Evolutionary conservation across 345 rosid species (phyloP).

Genomic region (Gossypium thurberi): DNA sequence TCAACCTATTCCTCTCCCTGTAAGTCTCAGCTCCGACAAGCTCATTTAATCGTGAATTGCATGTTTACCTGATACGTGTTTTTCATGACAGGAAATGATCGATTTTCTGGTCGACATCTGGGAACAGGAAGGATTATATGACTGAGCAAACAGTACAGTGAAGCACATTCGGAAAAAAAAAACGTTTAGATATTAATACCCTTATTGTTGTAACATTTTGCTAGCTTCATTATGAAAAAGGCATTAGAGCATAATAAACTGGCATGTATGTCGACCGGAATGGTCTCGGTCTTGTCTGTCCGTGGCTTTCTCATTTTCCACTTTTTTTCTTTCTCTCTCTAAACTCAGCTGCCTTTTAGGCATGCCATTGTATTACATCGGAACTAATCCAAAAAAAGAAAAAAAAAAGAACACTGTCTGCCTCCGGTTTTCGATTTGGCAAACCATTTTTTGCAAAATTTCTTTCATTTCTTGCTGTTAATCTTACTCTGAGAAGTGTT

Average conservation of each 20-base stretch:
- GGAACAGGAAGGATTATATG: slow-evolving; percentile 95
- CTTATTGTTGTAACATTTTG: neutral
- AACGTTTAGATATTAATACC: slow-evolving; percentile 15
- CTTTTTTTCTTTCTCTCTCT: neutral
- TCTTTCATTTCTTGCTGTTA: no score
- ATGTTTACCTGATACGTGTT: neutral
- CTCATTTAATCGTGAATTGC: neutral
- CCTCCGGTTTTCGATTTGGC: no score
- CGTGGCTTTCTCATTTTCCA: neutral
- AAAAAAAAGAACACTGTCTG: no score
- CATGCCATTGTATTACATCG: neutral
- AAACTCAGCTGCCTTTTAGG: neutral
- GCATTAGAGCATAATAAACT: neutral
- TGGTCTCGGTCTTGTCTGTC: neutral
- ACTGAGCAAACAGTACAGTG: slow-evolving; percentile 32
- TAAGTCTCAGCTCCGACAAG: slow-evolving; percentile 27
- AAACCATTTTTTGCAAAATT: no score
- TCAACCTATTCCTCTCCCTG: slow-evolving; percentile 63
- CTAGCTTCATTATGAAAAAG: neutral
- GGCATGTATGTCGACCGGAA: neutral
- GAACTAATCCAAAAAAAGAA: neutral
- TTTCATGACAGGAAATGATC: slow-evolving; percentile 72
- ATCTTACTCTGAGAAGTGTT: no score
- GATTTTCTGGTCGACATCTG: slow-evolving; percentile 86
- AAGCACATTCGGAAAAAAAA: neutral